Percentiles rank a stretch among this genome's conserved stretches.
phyloP scores from a whole-genome alignment of 495 filamentous ascomycete species.

The Entonaema liquescens region DNA sequence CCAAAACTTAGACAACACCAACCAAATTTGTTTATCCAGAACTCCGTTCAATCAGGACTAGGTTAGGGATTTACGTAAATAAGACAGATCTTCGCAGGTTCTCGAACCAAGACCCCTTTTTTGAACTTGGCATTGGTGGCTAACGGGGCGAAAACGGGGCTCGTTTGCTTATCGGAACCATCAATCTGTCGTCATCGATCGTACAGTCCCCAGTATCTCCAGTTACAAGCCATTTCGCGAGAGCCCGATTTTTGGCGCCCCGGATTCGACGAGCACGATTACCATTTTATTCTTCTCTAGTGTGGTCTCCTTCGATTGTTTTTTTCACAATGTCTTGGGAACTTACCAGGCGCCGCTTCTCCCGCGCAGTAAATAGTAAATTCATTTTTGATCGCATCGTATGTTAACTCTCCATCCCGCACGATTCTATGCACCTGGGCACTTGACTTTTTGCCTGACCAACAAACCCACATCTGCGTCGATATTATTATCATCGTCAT shows the following conservation, averaged over 20 bases:
- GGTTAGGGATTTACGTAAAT: not conserved
- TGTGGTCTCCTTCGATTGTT: constrained; percentile 14
- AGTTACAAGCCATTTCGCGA: too few relatives aligned
- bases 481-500: constrained; percentile 22
- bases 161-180: constrained; percentile 34
- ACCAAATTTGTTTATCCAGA: not conserved
- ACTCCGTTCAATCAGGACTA: not conserved
- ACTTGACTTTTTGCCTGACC: not conserved
- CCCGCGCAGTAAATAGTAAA: constrained; percentile 75
- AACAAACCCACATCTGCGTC: constrained; percentile 21
- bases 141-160: constrained; percentile 26
- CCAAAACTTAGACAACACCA: not conserved
- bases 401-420: constrained; percentile 50
- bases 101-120: constrained; percentile 16
- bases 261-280: constrained; percentile 26
- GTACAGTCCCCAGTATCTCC: constrained; percentile 14
- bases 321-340: constrained; percentile 60
- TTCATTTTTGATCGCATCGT: constrained; percentile 85
- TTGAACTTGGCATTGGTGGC: constrained; percentile 15
- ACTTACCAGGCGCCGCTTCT: constrained; percentile 66
- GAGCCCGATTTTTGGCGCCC: constrained; percentile 36
- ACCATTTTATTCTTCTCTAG: constrained; percentile 16
- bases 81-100: constrained; percentile 7
- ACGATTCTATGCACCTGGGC: constrained; percentile 15
- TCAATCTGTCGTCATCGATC: constrained; percentile 44